These are phyloP conservation scores for Neurospora africana DNA, from an alignment of 495 filamentous ascomycete genomes.

Conservation along the genomic window DNA sequence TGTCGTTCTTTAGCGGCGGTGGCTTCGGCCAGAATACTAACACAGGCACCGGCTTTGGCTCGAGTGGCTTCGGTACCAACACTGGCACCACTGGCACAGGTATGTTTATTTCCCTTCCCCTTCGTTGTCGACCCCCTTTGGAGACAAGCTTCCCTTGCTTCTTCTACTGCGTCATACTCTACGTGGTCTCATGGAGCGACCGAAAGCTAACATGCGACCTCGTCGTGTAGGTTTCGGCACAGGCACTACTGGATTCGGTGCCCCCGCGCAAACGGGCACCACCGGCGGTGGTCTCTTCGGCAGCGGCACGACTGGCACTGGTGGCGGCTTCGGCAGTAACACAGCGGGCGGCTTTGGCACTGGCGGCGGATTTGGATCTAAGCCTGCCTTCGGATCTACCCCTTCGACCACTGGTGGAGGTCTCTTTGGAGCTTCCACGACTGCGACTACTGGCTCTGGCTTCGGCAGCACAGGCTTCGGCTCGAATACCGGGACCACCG, in stretches of 20 bases:
- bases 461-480: constrained; percentile 42
- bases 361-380: constrained; percentile 4
- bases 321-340: constrained; percentile 13
- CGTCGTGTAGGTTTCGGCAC: constrained; percentile 11
- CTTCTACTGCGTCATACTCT: background rate
- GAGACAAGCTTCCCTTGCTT: background rate
- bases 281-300: constrained; percentile 36
- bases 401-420: constrained; percentile 4
- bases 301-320: constrained; percentile 18
- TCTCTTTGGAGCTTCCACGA: constrained; percentile 15
- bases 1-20: constrained; percentile 41
- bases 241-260: constrained; percentile 9
- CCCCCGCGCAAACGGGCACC: constrained; percentile 3
- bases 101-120: constrained; percentile 20
- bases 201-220: background rate
- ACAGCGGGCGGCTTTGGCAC: constrained; percentile 13
- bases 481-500: constrained; percentile 26
- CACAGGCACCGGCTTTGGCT: constrained; percentile 43
- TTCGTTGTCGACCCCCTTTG: background rate
- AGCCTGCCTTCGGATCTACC: constrained; percentile 9
- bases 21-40: constrained; percentile 52
- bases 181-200: background rate
- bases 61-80: constrained; percentile 44
- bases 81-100: constrained; percentile 33
- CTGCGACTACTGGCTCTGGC: constrained; percentile 27